Percentiles rank a stretch among this genome's conserved stretches.
These are phyloP conservation scores for Toxoplasma gondii DNA, from an alignment of 169 alveolate species.

Conservation along the genomic window DNA sequence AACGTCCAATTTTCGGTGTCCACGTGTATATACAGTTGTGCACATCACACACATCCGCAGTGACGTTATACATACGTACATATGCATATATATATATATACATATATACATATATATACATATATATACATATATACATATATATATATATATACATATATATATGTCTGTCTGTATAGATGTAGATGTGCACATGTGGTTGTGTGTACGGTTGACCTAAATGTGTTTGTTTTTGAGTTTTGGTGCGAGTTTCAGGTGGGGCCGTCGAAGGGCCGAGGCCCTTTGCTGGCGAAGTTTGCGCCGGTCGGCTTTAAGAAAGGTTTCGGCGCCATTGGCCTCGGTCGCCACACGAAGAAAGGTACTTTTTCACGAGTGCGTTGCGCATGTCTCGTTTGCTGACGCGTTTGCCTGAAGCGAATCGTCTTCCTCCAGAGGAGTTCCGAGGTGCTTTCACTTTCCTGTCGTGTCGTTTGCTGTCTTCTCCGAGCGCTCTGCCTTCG, in stretches of 20 bases:
- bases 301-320: slow-evolving; percentile 89
- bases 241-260: slow-evolving; percentile 70
- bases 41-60: too few species aligned
- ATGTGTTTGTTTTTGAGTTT: not conserved
- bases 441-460: too few species aligned
- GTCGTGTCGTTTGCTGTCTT: too few species aligned
- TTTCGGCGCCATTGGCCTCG: slow-evolving; percentile 88
- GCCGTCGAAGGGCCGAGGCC: slow-evolving; percentile 89
- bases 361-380: not conserved
- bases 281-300: slow-evolving; percentile 84
- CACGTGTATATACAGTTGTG: too few species aligned
- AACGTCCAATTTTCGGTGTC: too few species aligned
- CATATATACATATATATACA: not conserved
- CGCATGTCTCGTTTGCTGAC: not conserved
- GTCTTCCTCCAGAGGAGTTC: too few species aligned
- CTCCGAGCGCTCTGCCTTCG: too few species aligned
- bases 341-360: slow-evolving; percentile 88
- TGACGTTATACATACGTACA: not conserved
- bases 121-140: not conserved
- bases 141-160: slow-evolving; percentile 6
- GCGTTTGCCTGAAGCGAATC: not conserved
- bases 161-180: not conserved
- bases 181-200: not conserved
- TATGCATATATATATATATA: not conserved
- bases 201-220: not conserved